phyloP scores from a whole-genome alignment of 139 green algal species.

The Spirogloea muscicola region DNA sequence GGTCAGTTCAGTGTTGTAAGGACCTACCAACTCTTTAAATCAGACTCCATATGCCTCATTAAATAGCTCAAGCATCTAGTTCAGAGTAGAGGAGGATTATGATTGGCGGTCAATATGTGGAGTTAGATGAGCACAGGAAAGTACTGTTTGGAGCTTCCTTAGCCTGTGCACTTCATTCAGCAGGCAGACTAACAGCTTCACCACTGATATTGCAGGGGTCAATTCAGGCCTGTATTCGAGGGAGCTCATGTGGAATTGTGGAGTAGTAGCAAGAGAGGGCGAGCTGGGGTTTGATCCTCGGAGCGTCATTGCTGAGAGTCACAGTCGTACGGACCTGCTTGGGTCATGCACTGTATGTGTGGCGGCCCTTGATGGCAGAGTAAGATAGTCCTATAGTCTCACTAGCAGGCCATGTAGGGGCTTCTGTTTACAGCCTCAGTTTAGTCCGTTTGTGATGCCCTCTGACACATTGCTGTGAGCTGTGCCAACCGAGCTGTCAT shows the following conservation, averaged over 20 bases:
- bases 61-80: not conserved
- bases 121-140: not conserved
- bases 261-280: constrained; percentile 3
- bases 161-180: not conserved
- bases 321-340: constrained; percentile 17
- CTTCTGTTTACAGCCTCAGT: no score
- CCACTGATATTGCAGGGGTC: constrained; percentile 27
- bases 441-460: no score
- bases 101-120: not conserved
- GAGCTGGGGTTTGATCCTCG: constrained; percentile 20
- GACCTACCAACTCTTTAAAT: not conserved
- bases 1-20: not conserved
- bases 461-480: no score
- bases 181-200: not conserved
- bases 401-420: no score
- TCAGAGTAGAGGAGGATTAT: no score
- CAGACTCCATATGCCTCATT: not conserved
- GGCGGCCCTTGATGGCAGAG: constrained; percentile 3
- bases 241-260: constrained; percentile 37
- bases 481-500: no score
- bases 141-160: not conserved
- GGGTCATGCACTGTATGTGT: constrained; percentile 26
- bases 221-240: constrained; percentile 37
- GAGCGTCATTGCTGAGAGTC: constrained; percentile 33
- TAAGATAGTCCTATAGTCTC: no score